phyloP scores from a whole-genome alignment of 78 protist genomes.

The slime mould (Dictyostelium discoideum) region DNA sequence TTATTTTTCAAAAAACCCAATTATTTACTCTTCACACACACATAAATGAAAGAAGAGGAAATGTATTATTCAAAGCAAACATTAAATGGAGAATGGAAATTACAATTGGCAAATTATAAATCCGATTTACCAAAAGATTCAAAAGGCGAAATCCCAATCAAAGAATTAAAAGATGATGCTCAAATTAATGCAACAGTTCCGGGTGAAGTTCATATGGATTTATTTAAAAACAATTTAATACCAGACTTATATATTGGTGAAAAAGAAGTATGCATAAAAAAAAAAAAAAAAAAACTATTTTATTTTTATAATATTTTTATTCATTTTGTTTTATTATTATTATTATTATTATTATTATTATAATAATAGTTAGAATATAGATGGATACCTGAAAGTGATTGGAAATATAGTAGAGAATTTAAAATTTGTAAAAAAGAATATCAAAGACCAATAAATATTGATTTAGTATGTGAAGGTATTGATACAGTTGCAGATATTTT shows the following conservation, averaged over 20 bases:
- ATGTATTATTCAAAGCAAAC: neutral
- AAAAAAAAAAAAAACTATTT: neutral
- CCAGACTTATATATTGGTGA: conserved; percentile 69
- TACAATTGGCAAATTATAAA: neutral
- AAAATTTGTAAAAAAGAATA: neutral
- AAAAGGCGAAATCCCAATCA: neutral
- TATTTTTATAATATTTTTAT: neutral
- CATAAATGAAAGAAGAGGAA: neutral
- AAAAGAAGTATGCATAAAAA: conserved; percentile 35
- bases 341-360: neutral
- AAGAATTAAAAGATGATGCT: neutral
- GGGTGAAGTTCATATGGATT: conserved; percentile 56
- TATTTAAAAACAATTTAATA: neutral
- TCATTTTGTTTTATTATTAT: neutral
- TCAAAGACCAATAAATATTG: neutral
- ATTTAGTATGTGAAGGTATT: conserved; percentile 67
- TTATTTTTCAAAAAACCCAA: too few species aligned
- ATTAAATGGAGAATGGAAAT: conserved; percentile 1
- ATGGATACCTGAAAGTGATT: conserved; percentile 76
- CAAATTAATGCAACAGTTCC: neutral
- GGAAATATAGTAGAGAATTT: conserved; percentile 41
- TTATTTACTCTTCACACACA: too few species aligned
- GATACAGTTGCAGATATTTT: conserved; percentile 67
- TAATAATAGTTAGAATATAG: conserved; percentile 66
- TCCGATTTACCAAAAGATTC: neutral